Evolutionary conservation across 257 asterid genomes (phyloP).

Genomic region (Eucommia ulmoides): DNA sequence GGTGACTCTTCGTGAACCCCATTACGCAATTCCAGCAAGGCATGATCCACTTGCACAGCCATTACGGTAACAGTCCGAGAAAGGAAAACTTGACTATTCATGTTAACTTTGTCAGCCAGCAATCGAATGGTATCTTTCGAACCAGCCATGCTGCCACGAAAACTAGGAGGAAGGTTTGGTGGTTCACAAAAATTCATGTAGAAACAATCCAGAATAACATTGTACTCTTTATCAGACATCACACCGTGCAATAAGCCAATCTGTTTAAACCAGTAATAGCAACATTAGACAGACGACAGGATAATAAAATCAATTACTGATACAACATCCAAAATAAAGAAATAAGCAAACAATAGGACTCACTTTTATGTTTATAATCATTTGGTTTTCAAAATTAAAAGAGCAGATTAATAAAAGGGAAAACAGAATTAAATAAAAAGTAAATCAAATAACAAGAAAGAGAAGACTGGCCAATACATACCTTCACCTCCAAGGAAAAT

Average conservation of each 20-base stretch:
- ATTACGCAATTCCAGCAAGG: slow-evolving; percentile 70
- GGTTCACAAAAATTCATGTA: slow-evolving; percentile 71
- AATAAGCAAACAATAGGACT: no score
- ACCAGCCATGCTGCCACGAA: slow-evolving; percentile 67
- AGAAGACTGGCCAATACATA: slow-evolving; percentile 15
- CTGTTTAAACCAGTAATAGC: slow-evolving; percentile 31
- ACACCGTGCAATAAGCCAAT: slow-evolving; percentile 75
- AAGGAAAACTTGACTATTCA: slow-evolving; percentile 79
- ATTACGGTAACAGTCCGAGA: slow-evolving; percentile 84
- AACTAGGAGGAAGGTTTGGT: slow-evolving; percentile 84
- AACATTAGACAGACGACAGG: slow-evolving; percentile 9
- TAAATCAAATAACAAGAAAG: not conserved
- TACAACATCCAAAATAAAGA: no score
- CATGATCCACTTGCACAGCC: slow-evolving; percentile 72
- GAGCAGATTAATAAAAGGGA: no score
- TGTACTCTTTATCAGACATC: slow-evolving; percentile 92
- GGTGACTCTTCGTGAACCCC: slow-evolving; percentile 76
- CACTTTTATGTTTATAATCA: no score
- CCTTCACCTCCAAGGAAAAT: slow-evolving; percentile 75
- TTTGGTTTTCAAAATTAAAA: no score
- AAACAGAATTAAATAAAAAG: no score
- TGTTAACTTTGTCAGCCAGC: slow-evolving; percentile 85
- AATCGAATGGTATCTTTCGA: slow-evolving; percentile 80
- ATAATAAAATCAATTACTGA: no score
- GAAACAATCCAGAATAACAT: slow-evolving; percentile 75